These are phyloP conservation scores for Sclerotinia borealis DNA, from an alignment of 2,329 filamentous ascomycete genomes.

Conservation along the genomic window DNA sequence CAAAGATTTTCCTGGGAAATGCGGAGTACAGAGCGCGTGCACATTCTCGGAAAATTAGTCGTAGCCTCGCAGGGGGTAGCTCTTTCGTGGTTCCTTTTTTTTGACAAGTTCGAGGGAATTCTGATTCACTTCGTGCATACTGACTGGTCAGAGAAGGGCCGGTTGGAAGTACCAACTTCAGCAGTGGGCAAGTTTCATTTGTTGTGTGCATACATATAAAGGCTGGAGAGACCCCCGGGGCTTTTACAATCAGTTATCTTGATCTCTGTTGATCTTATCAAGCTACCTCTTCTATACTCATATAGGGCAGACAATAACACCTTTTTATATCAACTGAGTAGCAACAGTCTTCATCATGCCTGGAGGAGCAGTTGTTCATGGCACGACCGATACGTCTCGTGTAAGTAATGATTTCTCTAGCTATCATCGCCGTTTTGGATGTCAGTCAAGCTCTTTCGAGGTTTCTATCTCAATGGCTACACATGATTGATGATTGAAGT, in stretches of 20 bases:
- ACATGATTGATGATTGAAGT: background rate
- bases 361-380: conserved; percentile 12
- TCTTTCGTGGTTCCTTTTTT: background rate
- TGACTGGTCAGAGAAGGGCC: conserved; percentile 8
- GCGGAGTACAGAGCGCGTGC: conserved; percentile 10
- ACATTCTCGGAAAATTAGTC: background rate
- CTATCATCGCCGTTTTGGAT: background rate
- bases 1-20: conserved; percentile 1
- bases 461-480: background rate
- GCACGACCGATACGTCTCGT: conserved; percentile 14
- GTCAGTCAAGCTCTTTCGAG: background rate
- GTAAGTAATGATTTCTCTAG: background rate
- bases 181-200: background rate
- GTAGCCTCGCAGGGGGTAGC: background rate
- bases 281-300: background rate
- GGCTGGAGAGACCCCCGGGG: background rate
- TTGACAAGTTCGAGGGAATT: background rate
- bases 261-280: background rate
- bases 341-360: conserved; percentile 9
- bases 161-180: background rate
- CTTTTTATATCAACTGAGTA: background rate
- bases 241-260: background rate
- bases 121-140: background rate
- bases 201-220: conserved; percentile 6
- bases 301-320: background rate